Percentiles rank a stretch among this genome's conserved stretches.
These are phyloP conservation scores for Suillus decipiens DNA, from an alignment of 768 basidiomycete species.

Conservation along the genomic window DNA sequence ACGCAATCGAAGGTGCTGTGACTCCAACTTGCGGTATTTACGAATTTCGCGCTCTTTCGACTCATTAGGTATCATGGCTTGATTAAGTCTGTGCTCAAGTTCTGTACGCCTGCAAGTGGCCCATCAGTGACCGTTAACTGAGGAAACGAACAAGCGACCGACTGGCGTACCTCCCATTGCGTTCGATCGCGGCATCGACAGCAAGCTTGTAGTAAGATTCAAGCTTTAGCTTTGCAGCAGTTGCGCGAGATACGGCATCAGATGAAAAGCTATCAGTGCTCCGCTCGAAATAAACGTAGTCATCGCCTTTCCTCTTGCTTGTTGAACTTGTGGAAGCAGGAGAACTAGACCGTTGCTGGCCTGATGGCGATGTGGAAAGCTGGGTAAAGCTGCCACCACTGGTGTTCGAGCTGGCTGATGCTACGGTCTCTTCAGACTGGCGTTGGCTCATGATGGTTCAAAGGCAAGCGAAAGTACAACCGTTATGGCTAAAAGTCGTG, in stretches of 20 bases:
- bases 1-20: slow-evolving; percentile 86
- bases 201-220: slow-evolving; percentile 98
- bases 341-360: slow-evolving; percentile 31
- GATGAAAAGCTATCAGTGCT: slow-evolving; percentile 80
- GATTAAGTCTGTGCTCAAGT: slow-evolving; percentile 81
- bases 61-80: slow-evolving; percentile 71
- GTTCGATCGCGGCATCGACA: slow-evolving; percentile 93
- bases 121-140: slow-evolving; percentile 11
- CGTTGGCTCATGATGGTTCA: slow-evolving; percentile 29
- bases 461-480: slow-evolving; percentile 11
- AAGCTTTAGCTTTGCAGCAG: slow-evolving; percentile 93
- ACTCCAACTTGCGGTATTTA: slow-evolving; percentile 84
- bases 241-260: slow-evolving; percentile 85
- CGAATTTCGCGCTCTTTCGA: slow-evolving; percentile 88
- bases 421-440: slow-evolving; percentile 26
- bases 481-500: slow-evolving; percentile 7
- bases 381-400: slow-evolving; percentile 3
- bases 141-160: slow-evolving; percentile 7
- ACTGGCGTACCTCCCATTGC: slow-evolving; percentile 80
- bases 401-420: not conserved
- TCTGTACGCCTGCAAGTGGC: slow-evolving; percentile 70
- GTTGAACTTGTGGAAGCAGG: slow-evolving; percentile 31
- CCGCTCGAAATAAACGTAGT: slow-evolving; percentile 96
- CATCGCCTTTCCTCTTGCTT: slow-evolving; percentile 34
- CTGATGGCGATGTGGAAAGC: slow-evolving; percentile 17